Evolutionary conservation across 2,329 filamentous ascomycete genomes (phyloP).

Genomic region (Plectosphaerella plurivora): DNA sequence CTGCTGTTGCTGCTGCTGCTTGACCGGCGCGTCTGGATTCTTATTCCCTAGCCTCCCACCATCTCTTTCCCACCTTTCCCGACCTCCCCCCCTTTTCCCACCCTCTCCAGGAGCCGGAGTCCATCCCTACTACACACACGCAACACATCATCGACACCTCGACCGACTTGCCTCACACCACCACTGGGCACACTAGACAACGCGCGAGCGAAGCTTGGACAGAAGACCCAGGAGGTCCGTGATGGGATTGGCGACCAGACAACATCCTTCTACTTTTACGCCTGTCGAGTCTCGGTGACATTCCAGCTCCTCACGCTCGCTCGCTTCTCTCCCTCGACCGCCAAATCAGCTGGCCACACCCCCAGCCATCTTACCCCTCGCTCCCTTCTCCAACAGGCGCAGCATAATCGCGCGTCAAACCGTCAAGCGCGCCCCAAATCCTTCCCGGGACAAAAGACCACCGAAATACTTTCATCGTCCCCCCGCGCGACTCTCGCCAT

Average conservation of each 20-base stretch:
- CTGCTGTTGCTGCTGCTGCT: too few relatives aligned
- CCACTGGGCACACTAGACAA: too few relatives aligned
- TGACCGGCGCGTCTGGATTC: too few relatives aligned
- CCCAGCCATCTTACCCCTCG: not conserved
- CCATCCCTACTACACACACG: not conserved
- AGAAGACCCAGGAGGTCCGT: too few relatives aligned
- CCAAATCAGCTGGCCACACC: not conserved
- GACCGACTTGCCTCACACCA: too few relatives aligned
- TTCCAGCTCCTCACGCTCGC: not conserved
- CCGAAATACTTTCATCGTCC: not conserved
- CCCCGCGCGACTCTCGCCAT: not conserved
- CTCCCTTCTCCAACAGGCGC: slow-evolving; percentile 28
- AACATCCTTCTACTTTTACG: too few relatives aligned
- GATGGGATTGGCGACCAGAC: too few relatives aligned
- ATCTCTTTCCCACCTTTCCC: not conserved
- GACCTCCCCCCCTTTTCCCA: not conserved
- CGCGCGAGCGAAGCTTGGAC: too few relatives aligned
- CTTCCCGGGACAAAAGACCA: slow-evolving; percentile 1
- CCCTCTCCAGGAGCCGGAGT: not conserved
- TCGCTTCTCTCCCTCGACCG: not conserved
- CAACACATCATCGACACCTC: too few relatives aligned
- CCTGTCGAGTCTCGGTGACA: too few relatives aligned
- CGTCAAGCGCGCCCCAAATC: slow-evolving; percentile 29
- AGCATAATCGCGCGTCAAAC: slow-evolving; percentile 43
- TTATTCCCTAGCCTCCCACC: not conserved